A percentile compares a stretch with the other conserved stretches of the same genome.
Evolutionary conservation across 108 stramenopile genomes (phyloP).

Genomic region (Cyclotella cryptica): DNA sequence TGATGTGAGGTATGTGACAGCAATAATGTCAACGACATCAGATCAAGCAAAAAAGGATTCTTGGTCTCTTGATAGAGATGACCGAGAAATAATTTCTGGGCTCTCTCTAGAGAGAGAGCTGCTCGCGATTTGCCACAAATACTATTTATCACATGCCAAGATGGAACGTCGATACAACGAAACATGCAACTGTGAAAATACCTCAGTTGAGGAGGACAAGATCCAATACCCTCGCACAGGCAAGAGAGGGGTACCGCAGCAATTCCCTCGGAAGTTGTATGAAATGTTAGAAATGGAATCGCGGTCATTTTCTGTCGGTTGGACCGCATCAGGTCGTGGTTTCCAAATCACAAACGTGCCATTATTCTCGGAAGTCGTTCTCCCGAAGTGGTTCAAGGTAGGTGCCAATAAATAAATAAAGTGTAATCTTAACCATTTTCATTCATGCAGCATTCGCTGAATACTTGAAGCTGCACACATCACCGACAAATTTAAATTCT

Average conservation of each 20-base stretch:
- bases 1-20: background rate
- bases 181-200: background rate
- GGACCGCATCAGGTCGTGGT: slow-evolving; percentile 81
- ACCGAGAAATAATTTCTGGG: background rate
- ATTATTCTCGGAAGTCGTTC: slow-evolving; percentile 69
- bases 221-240: slow-evolving; percentile 71
- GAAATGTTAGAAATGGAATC: slow-evolving; percentile 82
- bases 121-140: background rate
- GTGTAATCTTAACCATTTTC: background rate
- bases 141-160: background rate
- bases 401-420: background rate
- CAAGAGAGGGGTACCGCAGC: slow-evolving; percentile 88
- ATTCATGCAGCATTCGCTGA: background rate
- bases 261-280: slow-evolving; percentile 82
- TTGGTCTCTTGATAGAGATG: background rate
- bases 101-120: background rate
- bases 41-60: slow-evolving; percentile 4
- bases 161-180: background rate
- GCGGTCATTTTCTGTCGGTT: slow-evolving; percentile 48
- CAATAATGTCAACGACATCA: background rate
- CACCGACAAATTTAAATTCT: background rate
- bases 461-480: background rate
- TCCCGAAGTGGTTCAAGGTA: slow-evolving; percentile 87
- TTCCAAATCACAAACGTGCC: slow-evolving; percentile 81
- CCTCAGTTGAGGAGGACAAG: slow-evolving; percentile 3